Evolutionary conservation across 352 stramenopile genomes (phyloP), one percentile per base, ranked within the genome.

Genomic region (Phytophthora pisi): DNA sequence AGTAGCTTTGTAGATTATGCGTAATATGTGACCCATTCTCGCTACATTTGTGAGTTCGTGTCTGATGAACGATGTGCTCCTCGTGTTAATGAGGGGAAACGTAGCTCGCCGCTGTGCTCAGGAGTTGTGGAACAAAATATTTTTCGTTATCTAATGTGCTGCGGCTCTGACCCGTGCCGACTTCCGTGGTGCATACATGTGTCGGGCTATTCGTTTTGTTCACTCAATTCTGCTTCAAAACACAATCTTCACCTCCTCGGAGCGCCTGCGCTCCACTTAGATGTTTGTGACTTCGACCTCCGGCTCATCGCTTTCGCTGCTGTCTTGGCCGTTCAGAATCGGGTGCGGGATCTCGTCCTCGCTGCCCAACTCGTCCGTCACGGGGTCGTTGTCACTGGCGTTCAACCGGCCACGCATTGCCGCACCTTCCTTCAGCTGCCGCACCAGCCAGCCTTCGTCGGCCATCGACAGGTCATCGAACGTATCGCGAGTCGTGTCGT

Each of bases 391-490:
- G 47, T 94, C 86, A 31, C 86, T 84, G 47, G 75, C 74, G n/a
- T 89, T 77, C 46, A 94, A 66, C 15, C 82, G 81, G 1, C 84
- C 86, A 38, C 86, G 86, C 82, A 92, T 81, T 45, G 81, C 84
- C 1, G 86, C 86, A 11, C 86, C 86, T 67, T 95, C 84, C 47
- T 89, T 77, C 23, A 95, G 62, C 62, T 93, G 86, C 56, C 81
- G 82, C 78, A 95, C 86, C 36, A 95, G 67, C 86, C 86, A 95
- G 43, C 86, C 86, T 62, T 95, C 84, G 57, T 95, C 86, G 8
- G 84, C 86, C 86, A 95, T 95, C 52, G 78, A 91, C 10, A 93
- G 64, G 8, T 86, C 79, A 51, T 94, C 82, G 47, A 94, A 90
- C 51, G 84, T 95, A 31, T 83, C 69, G 54, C 86, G 85, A 61